Base-by-base conservation (phyloP, 2,329 filamentous ascomycete species). In the Colletotrichum sp. region DNA sequence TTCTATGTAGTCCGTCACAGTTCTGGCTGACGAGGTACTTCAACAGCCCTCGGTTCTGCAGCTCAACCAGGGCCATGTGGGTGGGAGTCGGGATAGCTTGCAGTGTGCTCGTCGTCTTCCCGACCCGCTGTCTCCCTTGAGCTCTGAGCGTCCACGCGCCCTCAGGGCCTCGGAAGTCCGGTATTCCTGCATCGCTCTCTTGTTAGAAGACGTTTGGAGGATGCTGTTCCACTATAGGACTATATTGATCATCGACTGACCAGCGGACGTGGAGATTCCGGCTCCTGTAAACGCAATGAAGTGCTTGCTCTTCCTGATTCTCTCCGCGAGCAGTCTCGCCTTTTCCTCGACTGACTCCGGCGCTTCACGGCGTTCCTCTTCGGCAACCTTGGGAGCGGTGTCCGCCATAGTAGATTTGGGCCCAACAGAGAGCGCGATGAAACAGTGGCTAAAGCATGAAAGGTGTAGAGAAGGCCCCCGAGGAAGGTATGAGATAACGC, bases 211-310 rank as follows among this genome's bases (percentile, higher is more conserved):
- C 25, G 22, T 57, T 25, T 27, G n/a, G 1, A 27, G 22, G 22
- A 57, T 25, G 3, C 3, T 3, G 39, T 44, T 4, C 39, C 39
- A 3, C 19, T 19, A n/a, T 9, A 22, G 52, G 27, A 27, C 5
- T 6, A 2, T 2, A 5, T 57, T 12, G 11, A 5, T 7, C 13
- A 19, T 15, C 1, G 15, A 59, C 80, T 77, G 30, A 84, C 86
- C 87, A 2, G 87, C 86, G 19, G 87, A 88, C 6, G 86, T 89
- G 4, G 87, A 89, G 11, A 89, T 80, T 0, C 88, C 87, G 0
- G 87, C 87, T 0, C 87, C 87, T 0, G 87, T 89, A 64, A 88
- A 89, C 2, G 82, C 85, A 12, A 89, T 86, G 19, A 89, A 84
- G 77, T 89, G 86, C 30, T 85, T 87, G 82, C 86, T 87, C 44